These are phyloP conservation scores for Tagetes patula DNA, from an alignment of 129 eudicot genomes.

Conservation along the genomic window DNA sequence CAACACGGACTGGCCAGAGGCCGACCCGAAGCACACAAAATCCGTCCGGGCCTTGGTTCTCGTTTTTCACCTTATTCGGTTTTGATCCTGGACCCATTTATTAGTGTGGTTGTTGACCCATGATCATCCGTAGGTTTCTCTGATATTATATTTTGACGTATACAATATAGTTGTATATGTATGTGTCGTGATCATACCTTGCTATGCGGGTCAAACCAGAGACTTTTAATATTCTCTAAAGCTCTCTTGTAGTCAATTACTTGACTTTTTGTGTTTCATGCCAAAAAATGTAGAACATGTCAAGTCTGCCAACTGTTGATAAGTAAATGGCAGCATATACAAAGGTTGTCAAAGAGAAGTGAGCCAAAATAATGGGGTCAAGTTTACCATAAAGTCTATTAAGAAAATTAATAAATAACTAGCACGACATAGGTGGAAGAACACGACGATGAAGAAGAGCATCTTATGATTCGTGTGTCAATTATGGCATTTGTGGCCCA, in stretches of 20 bases:
- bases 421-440: neutral
- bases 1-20: too few relatives aligned
- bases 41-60: too few relatives aligned
- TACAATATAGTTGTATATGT: too few relatives aligned
- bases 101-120: too few relatives aligned
- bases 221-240: neutral
- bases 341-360: neutral
- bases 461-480: slow-evolving; percentile 27
- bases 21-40: too few relatives aligned
- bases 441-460: neutral
- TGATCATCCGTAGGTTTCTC: too few relatives aligned
- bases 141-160: too few relatives aligned
- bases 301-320: neutral
- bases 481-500: slow-evolving; percentile 44
- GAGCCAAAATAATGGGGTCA: neutral
- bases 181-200: too few relatives aligned
- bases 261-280: neutral
- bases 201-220: neutral
- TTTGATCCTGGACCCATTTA: too few relatives aligned
- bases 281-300: neutral
- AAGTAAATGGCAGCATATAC: neutral
- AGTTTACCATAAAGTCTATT: neutral
- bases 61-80: too few relatives aligned
- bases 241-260: neutral
- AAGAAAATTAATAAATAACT: neutral